Base-by-base conservation (phyloP, 2,329 filamentous ascomycete genomes). In the Thermothelomyces thermophilus region DNA sequence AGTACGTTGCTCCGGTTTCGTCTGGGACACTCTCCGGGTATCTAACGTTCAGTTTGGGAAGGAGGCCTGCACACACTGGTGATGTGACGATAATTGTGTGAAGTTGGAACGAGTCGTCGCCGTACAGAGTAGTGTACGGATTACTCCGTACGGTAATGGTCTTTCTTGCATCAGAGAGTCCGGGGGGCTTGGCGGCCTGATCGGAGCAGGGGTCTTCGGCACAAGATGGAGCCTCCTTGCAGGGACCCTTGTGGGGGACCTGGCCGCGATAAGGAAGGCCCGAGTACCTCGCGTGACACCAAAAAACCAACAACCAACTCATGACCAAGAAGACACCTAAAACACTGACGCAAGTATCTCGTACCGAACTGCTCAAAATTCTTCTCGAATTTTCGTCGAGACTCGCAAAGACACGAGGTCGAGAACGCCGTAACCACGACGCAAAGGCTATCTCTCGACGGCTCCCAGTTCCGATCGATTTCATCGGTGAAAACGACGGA, bases 151-250 rank as follows among this genome's bases (percentile, higher is more conserved):
- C n/a, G n/a, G n/a, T n/a, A n/a, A n/a, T n/a, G 9, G 24, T 26
- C 24, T 5, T 26, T 26, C 24, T 26, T 26, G 24, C 24, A 9
- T 26, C 24, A 9, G 24, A 26, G 24, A 9, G 24, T 26, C 24
- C n/a, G n/a, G n/a, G 28, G 11, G 17, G 28, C 41, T 31, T 33
- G 28, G 16, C 16, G 14, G 10, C 19, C 19, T 24, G 11, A 37
- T 37, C 17, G 10, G 35, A 37, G 35, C 35, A 37, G 19, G 49
- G 43, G 43, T 51, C 49, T 16, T 31, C 40, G 33, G 43, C 24
- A 47, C n/a, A 30, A 36, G 31, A 26, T 36, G 20, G 39, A 35
- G n/a, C n/a, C n/a, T n/a, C 28, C 48, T 36, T 46, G 36, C 36
- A 41, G 42, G 22, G 3, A 17, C 48, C 14, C 28, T 17, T 26